Evolutionary conservation across 805 yeast genomes (phyloP).

Genomic region (Pichia gijzeniarum): DNA sequence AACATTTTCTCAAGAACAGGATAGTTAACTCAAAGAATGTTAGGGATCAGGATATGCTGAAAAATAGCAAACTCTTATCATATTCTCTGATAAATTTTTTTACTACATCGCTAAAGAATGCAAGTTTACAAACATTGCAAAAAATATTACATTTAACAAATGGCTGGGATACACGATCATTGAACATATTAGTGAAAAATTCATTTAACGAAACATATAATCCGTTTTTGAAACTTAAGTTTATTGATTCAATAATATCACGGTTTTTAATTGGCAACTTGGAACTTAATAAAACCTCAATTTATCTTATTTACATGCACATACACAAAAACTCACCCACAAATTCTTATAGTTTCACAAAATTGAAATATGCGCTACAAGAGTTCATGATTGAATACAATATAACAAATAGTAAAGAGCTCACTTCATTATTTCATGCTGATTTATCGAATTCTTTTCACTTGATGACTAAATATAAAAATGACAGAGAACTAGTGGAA

Average conservation of each 20-base stretch:
- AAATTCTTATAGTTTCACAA: neutral
- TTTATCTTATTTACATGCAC: slow-evolving; percentile 4
- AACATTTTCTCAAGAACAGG: slow-evolving; percentile 8
- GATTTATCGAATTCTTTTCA: slow-evolving; percentile 3
- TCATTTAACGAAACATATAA: neutral
- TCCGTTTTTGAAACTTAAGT: neutral
- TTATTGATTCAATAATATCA: neutral
- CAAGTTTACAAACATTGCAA: slow-evolving; percentile 1
- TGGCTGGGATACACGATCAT: slow-evolving; percentile 4
- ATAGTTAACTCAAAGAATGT: slow-evolving; percentile 4
- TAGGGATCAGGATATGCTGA: neutral
- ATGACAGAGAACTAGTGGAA: neutral
- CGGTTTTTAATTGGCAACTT: neutral
- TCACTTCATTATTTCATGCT: neutral
- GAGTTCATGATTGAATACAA: neutral
- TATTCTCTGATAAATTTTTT: slow-evolving; percentile 8
- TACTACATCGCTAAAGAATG: neutral
- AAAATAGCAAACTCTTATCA: neutral
- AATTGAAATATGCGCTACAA: neutral
- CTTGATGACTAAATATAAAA: neutral
- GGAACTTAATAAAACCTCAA: neutral
- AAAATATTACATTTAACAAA: neutral
- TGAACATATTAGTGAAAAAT: slow-evolving; percentile 9
- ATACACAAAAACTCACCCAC: neutral
- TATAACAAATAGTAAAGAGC: neutral